Evolutionary conservation across 306 rosid species (phyloP).

Genomic region (Psophocarpus tetragonolobus): DNA sequence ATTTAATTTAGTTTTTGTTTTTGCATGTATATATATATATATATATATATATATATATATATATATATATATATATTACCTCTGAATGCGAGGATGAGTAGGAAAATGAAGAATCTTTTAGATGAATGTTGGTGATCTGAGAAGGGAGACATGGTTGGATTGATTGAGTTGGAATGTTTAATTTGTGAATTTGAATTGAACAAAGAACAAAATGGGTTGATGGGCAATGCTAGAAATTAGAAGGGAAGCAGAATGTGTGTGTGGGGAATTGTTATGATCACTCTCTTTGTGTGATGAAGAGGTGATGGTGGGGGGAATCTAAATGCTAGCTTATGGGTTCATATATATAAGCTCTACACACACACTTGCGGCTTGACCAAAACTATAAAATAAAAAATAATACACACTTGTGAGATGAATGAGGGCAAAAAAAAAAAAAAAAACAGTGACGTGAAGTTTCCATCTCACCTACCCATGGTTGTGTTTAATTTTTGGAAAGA

Average conservation of each 20-base stretch:
- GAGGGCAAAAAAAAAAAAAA: no score
- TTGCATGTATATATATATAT: no score
- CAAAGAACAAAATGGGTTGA: not conserved
- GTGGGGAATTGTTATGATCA: not conserved
- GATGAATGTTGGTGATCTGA: conserved; percentile 35
- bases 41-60: no score
- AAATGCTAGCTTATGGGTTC: conserved; percentile 20
- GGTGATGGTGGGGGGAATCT: conserved; percentile 46
- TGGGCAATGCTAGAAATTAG: not conserved
- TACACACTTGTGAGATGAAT: not conserved
- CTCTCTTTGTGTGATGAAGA: not conserved
- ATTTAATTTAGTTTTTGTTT: no score
- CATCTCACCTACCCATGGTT: not conserved
- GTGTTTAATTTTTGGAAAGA: not conserved
- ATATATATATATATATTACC: no score
- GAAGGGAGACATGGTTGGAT: conserved; percentile 31
- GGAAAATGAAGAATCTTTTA: conserved; percentile 23
- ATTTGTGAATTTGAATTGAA: not conserved
- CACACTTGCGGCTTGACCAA: not conserved
- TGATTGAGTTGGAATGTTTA: no score
- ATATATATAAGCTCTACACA: conserved; percentile 28
- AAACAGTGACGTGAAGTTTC: not conserved
- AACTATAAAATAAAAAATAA: no score
- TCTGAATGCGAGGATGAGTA: conserved; percentile 39
- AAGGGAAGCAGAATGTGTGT: not conserved